phyloP scores from a whole-genome alignment of 148 eudicot genomes.

The Fagopyrum homotropicum region DNA sequence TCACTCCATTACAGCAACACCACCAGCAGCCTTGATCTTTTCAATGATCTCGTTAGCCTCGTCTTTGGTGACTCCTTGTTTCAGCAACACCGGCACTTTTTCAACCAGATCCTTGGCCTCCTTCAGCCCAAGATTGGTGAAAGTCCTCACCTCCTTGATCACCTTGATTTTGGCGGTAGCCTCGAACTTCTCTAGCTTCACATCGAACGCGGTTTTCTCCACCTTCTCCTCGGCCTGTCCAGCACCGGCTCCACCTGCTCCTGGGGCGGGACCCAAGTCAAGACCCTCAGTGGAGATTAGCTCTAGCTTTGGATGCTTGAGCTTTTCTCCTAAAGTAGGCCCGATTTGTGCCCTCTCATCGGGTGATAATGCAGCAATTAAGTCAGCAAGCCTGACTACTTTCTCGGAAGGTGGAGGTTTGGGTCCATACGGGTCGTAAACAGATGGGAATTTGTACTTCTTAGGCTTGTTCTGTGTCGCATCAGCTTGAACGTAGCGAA shows the following conservation, averaged over 20 bases:
- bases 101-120: conserved; percentile 88
- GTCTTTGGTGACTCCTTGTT: conserved; percentile 84
- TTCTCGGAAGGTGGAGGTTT: conserved; percentile 86
- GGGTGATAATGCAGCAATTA: conserved; percentile 48
- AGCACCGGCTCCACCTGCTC: conserved; percentile 31
- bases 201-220: conserved; percentile 78
- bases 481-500: conserved; percentile 53
- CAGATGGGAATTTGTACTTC: conserved; percentile 59
- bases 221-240: conserved; percentile 62
- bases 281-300: conserved; percentile 57
- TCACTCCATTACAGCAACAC: conserved; percentile 76
- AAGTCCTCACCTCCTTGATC: conserved; percentile 80
- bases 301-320: conserved; percentile 67
- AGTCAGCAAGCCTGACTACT: conserved; percentile 49
- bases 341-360: conserved; percentile 76
- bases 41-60: conserved; percentile 71
- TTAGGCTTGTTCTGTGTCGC: conserved; percentile 48
- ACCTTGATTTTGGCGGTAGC: conserved; percentile 81
- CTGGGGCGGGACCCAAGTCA: conserved; percentile 43
- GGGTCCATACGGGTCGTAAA: conserved; percentile 79
- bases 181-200: conserved; percentile 82
- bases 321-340: conserved; percentile 44
- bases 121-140: conserved; percentile 72
- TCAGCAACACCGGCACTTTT: conserved; percentile 61
- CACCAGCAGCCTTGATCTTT: conserved; percentile 77